Evolutionary conservation across 352 stramenopile genomes (phyloP).

Genomic region (Aphanomyces invadans): DNA sequence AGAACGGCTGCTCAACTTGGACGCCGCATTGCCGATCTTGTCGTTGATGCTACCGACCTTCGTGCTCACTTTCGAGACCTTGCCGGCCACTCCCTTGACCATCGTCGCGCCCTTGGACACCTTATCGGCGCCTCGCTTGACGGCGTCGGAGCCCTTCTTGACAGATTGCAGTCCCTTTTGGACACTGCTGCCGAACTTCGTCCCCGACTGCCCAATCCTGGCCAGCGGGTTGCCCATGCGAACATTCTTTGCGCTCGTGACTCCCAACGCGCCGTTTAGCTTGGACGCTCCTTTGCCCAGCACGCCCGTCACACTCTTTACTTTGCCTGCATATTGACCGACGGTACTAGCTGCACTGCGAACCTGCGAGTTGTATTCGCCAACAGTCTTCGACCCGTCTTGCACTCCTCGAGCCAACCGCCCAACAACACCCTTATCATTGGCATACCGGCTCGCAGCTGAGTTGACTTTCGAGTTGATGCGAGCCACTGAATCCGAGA

Average conservation of each 20-base stretch:
- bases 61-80: neutral
- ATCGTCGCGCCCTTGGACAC: neutral
- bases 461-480: neutral
- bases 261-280: neutral
- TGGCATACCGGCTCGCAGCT: neutral
- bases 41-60: neutral
- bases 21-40: neutral
- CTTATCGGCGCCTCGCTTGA: neutral
- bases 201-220: neutral
- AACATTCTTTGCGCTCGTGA: neutral
- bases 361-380: neutral
- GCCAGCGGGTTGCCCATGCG: neutral
- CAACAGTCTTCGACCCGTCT: neutral
- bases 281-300: neutral
- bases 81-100: neutral
- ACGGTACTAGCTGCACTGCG: neutral
- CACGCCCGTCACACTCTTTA: neutral
- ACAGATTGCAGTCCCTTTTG: neutral
- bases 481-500: neutral
- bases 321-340: neutral
- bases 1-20: neutral
- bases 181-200: no score
- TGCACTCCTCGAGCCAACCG: neutral
- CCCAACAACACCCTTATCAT: neutral
- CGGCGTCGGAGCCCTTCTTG: neutral